These are phyloP conservation scores for Aspergillus cavernicola DNA, from an alignment of 495 filamentous ascomycete genomes.

Conservation along the genomic window DNA sequence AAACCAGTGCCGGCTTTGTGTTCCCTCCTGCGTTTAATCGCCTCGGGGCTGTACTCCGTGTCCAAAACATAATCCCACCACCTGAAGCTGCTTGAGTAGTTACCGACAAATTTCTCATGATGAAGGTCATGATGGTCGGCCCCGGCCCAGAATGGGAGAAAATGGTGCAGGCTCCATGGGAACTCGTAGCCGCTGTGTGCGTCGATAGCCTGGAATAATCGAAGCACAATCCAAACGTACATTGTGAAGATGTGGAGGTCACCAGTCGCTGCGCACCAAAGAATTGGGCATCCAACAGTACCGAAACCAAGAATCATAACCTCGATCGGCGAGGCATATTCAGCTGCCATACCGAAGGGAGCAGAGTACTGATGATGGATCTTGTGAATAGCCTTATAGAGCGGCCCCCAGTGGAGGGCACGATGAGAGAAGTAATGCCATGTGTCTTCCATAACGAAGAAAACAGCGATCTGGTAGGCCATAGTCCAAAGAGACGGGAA, in stretches of 20 bases:
- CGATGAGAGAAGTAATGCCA: slow-evolving; percentile 99
- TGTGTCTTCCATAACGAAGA: slow-evolving; percentile 93
- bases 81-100: slow-evolving; percentile 95
- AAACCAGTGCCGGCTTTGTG: slow-evolving; percentile 61
- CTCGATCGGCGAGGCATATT: slow-evolving; percentile 97
- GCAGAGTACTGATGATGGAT: slow-evolving; percentile 98
- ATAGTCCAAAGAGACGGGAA: slow-evolving; percentile 85
- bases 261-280: slow-evolving; percentile 79
- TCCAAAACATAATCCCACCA: slow-evolving; percentile 98
- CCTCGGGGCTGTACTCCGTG: slow-evolving; percentile 88
- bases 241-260: slow-evolving; percentile 94
- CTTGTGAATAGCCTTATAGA: slow-evolving; percentile 95
- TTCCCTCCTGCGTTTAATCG: slow-evolving; percentile 78
- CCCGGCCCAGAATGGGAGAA: slow-evolving; percentile 97
- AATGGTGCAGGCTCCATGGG: slow-evolving; percentile 91
- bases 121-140: slow-evolving; percentile 95
- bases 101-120: slow-evolving; percentile 96
- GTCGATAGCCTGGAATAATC: slow-evolving; percentile 96
- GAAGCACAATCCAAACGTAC: slow-evolving; percentile 93
- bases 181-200: slow-evolving; percentile 97
- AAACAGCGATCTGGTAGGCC: slow-evolving; percentile 85
- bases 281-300: slow-evolving; percentile 74
- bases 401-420: slow-evolving; percentile 87
- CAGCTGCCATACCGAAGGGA: slow-evolving; percentile 91
- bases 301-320: slow-evolving; percentile 96